These are phyloP conservation scores for Phytopythium helicoides DNA, from an alignment of 352 stramenopile species.

Conservation along the genomic window DNA sequence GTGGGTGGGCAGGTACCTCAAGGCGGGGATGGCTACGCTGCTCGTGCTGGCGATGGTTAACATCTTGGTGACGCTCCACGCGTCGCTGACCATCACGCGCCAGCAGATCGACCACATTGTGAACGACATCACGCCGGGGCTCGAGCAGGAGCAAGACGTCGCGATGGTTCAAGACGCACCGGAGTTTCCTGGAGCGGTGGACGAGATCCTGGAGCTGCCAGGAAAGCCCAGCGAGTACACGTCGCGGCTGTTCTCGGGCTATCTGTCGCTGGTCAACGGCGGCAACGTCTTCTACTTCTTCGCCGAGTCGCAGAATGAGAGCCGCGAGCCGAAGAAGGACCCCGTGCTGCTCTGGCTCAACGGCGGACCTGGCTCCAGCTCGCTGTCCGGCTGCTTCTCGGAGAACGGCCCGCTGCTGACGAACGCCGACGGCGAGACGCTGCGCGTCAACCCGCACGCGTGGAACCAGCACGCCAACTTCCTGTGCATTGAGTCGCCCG, in stretches of 20 bases:
- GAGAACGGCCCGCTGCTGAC: too few relatives aligned
- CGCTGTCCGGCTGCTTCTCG: too few relatives aligned
- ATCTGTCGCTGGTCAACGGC: slow-evolving; percentile 47
- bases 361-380: slow-evolving; percentile 57
- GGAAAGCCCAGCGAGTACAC: slow-evolving; percentile 54
- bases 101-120: slow-evolving; percentile 6
- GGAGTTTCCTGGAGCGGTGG: slow-evolving; percentile 29
- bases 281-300: slow-evolving; percentile 71
- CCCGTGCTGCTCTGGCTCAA: slow-evolving; percentile 72
- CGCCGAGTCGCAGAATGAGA: slow-evolving; percentile 54
- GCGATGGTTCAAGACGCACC: slow-evolving; percentile 10
- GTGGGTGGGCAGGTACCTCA: slow-evolving; percentile 15
- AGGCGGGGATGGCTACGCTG: slow-evolving; percentile 19
- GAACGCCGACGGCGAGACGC: too few relatives aligned
- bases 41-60: slow-evolving; percentile 18
- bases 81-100: slow-evolving; percentile 3
- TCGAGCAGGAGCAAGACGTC: slow-evolving; percentile 1
- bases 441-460: too few relatives aligned
- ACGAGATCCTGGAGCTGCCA: slow-evolving; percentile 45
- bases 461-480: too few relatives aligned
- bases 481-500: too few relatives aligned
- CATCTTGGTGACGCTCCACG: slow-evolving; percentile 24
- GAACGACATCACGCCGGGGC: not conserved
- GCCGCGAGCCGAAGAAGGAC: slow-evolving; percentile 21
- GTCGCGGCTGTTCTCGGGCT: slow-evolving; percentile 53